Conservation (phyloP, 208 protist genomes). For the Phytomonas sp. region DNA sequence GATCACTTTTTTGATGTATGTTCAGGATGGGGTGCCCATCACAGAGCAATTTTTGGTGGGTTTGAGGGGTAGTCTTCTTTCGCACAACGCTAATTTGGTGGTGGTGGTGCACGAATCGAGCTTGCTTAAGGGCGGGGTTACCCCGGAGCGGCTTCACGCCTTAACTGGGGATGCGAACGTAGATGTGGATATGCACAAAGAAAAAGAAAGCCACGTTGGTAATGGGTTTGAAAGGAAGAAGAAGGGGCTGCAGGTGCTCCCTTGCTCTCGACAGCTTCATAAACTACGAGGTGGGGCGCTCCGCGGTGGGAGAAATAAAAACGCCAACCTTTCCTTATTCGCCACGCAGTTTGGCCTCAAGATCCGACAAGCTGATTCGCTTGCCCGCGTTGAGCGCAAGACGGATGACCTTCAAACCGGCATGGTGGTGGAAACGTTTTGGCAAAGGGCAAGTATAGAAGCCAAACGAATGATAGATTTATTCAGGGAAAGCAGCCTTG, state of each 20-base stretch:
- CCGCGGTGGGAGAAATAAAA: neutral
- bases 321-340: neutral
- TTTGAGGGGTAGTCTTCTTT: constrained; percentile 52
- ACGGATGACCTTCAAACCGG: neutral
- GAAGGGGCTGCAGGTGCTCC: neutral
- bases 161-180: neutral
- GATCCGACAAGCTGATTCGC: neutral
- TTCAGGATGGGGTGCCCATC: constrained; percentile 55
- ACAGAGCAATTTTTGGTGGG: constrained; percentile 48
- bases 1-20: constrained; percentile 78
- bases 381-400: neutral
- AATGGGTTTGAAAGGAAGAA: neutral
- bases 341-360: neutral
- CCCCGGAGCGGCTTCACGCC: constrained; percentile 15
- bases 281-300: neutral
- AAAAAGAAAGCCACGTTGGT: neutral
- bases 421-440: neutral
- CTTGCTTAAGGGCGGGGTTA: constrained; percentile 44
- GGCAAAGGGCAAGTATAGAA: neutral
- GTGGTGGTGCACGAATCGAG: constrained; percentile 69
- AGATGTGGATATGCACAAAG: neutral
- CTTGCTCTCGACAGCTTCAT: neutral
- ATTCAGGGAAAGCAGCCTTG: neutral
- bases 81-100: constrained; percentile 66
- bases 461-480: neutral